Conservation (phyloP, 2,329 filamentous ascomycete genomes). For the Colletotrichum neosansevieriae region DNA sequence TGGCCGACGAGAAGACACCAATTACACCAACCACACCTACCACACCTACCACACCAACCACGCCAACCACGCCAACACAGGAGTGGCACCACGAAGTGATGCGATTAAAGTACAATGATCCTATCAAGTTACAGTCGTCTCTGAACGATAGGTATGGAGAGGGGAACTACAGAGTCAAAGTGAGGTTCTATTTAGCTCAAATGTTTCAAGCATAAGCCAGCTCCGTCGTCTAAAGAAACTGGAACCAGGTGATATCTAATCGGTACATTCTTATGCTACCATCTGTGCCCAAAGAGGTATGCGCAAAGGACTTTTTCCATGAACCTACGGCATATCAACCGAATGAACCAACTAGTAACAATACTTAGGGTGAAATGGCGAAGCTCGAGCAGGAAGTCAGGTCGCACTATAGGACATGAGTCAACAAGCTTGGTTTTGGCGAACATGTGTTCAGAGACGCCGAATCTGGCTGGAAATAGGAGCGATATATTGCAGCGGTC, state of each 20-base stretch:
- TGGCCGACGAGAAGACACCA: not conserved
- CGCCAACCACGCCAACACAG: not conserved
- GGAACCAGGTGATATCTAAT: not conserved
- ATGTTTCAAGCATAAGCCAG: too few species aligned
- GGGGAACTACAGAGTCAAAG: constrained; percentile 16
- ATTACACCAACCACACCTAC: not conserved
- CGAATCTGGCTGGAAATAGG: too few species aligned
- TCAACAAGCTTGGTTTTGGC: not conserved
- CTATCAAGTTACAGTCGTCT: not conserved
- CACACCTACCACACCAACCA: too few species aligned
- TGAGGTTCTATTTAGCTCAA: not conserved
- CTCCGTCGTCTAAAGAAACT: not conserved
- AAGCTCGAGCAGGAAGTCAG: constrained; percentile 5
- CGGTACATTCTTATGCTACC: constrained; percentile 9
- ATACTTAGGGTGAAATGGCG: not conserved
- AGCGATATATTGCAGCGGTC: too few species aligned
- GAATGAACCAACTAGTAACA: not conserved
- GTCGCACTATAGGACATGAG: constrained; percentile 16
- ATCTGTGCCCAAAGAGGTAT: too few species aligned
- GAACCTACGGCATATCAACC: too few species aligned
- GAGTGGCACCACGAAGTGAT: not conserved
- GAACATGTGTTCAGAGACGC: not conserved
- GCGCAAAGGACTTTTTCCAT: too few species aligned
- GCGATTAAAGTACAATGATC: constrained; percentile 17
- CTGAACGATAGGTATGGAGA: constrained; percentile 19